A percentile compares a stretch with the other conserved stretches of the same genome.
phyloP scores from a whole-genome alignment of 768 basidiomycete genomes.

The Suillus sp. region DNA sequence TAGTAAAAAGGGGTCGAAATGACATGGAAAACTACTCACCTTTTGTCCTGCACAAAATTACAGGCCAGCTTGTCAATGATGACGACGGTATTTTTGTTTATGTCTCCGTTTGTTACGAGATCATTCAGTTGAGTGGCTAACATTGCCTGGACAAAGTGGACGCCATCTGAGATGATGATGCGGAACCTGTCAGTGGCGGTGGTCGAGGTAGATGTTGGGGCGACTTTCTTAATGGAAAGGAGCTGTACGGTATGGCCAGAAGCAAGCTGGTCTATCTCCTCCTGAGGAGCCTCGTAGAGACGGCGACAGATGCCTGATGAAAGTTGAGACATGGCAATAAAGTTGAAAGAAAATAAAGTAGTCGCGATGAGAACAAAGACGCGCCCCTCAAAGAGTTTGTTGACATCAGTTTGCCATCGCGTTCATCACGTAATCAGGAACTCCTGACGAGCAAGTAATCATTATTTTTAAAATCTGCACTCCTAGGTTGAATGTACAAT shows the following conservation, averaged over 20 bases:
- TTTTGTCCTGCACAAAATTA: slow-evolving; percentile 82
- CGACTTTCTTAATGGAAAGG: slow-evolving; percentile 81
- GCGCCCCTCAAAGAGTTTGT: slow-evolving; percentile 11
- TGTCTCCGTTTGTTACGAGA: slow-evolving; percentile 61
- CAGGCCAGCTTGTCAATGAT: slow-evolving; percentile 75
- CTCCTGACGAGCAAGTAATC: background rate
- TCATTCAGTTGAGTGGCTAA: slow-evolving; percentile 88
- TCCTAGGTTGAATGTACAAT: too few relatives aligned
- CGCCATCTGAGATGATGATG: slow-evolving; percentile 89
- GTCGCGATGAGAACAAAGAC: background rate
- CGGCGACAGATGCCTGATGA: slow-evolving; percentile 57
- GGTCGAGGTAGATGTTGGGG: slow-evolving; percentile 32
- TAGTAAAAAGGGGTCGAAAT: slow-evolving; percentile 11
- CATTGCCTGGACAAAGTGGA: slow-evolving; percentile 89
- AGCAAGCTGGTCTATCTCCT: slow-evolving; percentile 32
- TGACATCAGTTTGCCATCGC: slow-evolving; percentile 15
- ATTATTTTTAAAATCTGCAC: background rate
- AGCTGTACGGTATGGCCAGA: slow-evolving; percentile 66
- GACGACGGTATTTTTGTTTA: slow-evolving; percentile 70
- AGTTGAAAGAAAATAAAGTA: background rate
- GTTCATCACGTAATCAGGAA: slow-evolving; percentile 15
- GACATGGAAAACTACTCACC: slow-evolving; percentile 48
- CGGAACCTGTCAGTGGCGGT: slow-evolving; percentile 60
- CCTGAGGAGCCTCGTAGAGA: slow-evolving; percentile 43
- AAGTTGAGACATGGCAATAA: slow-evolving; percentile 48